Conservation (phyloP, 2,329 filamentous ascomycete genomes). For the Pseudogymnoascus sp. region DNA sequence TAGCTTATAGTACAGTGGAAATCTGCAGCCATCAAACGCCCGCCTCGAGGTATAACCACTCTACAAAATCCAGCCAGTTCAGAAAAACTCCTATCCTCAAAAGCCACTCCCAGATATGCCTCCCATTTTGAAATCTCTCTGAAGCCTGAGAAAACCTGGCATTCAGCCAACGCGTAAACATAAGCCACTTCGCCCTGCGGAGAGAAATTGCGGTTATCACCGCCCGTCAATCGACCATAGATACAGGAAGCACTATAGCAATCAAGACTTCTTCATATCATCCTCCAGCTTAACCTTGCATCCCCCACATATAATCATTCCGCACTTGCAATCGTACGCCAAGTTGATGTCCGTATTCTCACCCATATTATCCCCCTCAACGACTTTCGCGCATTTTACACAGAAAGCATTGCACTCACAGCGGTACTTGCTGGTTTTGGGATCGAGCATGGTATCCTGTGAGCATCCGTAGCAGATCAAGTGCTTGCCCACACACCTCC, state of each 20-base stretch:
- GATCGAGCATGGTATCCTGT: not conserved
- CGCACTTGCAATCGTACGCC: conserved; percentile 13
- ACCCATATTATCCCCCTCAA: not conserved
- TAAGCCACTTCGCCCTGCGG: not conserved
- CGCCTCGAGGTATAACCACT: not conserved
- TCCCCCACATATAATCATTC: conserved; percentile 10
- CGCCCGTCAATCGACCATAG: not conserved
- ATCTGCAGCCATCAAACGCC: not conserved
- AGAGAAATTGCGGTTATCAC: not conserved
- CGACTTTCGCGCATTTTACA: not conserved
- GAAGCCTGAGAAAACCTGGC: not conserved
- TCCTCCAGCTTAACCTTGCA: conserved; percentile 10
- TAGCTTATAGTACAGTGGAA: not conserved
- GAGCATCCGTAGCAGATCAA: not conserved
- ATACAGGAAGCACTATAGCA: not conserved
- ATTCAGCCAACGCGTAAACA: not conserved
- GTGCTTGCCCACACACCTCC: not conserved
- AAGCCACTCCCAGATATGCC: not conserved
- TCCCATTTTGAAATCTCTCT: not conserved
- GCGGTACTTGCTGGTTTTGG: not conserved
- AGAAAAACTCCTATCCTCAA: not conserved
- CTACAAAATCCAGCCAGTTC: not conserved
- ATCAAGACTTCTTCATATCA: not conserved
- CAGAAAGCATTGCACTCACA: not conserved
- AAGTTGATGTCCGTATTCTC: not conserved